Conservation (phyloP, 2,329 filamentous ascomycete species). For the Aspergillus sp. region DNA sequence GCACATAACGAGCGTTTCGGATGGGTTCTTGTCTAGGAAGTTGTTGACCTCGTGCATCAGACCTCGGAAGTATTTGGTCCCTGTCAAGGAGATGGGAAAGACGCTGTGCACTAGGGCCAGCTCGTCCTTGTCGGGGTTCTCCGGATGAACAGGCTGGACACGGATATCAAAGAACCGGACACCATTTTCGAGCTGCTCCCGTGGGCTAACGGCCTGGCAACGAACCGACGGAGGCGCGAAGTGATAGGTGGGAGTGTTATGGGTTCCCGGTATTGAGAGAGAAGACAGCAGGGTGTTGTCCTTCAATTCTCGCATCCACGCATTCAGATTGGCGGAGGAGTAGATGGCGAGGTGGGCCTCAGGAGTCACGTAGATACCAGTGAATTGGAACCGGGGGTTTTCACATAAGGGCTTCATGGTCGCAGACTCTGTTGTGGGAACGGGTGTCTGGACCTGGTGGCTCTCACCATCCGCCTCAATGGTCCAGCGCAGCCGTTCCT, state of each 20-base stretch:
- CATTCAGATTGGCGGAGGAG: conserved; percentile 59
- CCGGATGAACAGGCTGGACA: conserved; percentile 57
- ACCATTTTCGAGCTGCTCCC: conserved; percentile 75
- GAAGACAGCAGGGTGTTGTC: conserved; percentile 66
- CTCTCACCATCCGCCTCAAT: conserved; percentile 56
- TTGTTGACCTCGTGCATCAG: conserved; percentile 62
- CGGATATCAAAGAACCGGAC: conserved; percentile 92
- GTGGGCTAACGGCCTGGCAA: conserved; percentile 73
- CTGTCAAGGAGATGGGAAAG: conserved; percentile 79
- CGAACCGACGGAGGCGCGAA: conserved; percentile 83
- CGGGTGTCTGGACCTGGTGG: conserved; percentile 67
- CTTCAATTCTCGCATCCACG: conserved; percentile 74
- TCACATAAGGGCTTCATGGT: conserved; percentile 51
- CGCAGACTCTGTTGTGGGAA: conserved; percentile 51
- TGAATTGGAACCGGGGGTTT: conserved; percentile 50
- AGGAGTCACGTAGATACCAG: conserved; percentile 56
- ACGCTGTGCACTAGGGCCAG: conserved; percentile 80
- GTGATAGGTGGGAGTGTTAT: conserved; percentile 84
- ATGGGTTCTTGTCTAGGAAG: conserved; percentile 70
- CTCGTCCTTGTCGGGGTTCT: conserved; percentile 53
- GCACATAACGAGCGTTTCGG: conserved; percentile 75
- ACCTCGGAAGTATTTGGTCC: conserved; percentile 67
- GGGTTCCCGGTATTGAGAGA: conserved; percentile 87
- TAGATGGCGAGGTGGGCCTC: conserved; percentile 54
- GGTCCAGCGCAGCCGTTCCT: conserved; percentile 64